Base-by-base conservation (phyloP, 2,329 filamentous ascomycete genomes). In the Rosellinia necatrix region DNA sequence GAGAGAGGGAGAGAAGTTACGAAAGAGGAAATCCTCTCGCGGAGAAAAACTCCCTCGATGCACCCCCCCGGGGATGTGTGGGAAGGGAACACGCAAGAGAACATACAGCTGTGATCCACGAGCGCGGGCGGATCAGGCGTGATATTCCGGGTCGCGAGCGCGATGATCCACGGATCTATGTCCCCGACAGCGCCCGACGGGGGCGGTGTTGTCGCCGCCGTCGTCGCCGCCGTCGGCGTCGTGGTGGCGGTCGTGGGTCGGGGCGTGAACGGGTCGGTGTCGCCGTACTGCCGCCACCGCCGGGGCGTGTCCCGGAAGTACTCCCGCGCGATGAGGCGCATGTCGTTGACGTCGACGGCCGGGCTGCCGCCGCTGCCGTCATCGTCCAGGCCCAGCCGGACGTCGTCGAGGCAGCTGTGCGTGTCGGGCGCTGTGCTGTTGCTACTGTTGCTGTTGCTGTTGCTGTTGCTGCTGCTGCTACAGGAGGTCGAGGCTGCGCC, bases 81-180 rank as follows among this genome's bases (percentile, higher is more conserved):
- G n/a, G n/a, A 13, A 4, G 22, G 38, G 24, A 7, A 38, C 22
- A 8, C 6, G 17, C 3, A 6, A 22, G 12, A 12, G 1, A 19
- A 19, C 55, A 35, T 54, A 58, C 55, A 38, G 9, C 61, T 63
- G 15, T 63, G 59, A 3, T 61, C 29, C 4, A 63, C 43, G 22
- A 63, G 50, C 25, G n/a, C 34, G 6, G 48, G 49, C 12, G 55
- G 37, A 37, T 61, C 49, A 3, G 49, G 42, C 2, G 12, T 12
- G 24, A 41, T 17, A 3, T 25, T 15, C 10, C 25, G 58, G 10
- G 53, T 22, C 1, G 56, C 50, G 12, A 63, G 47, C 3, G 48
- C 49, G 3, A 53, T 7, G 13, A 63, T 51, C 61, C 56, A 61
- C 27, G 44, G 34, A 6, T 63, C 61, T 15, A 51, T 46, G 22